Conservation (phyloP, 164 flowering plant genomes). For the Chimonanthus praecox region DNA sequence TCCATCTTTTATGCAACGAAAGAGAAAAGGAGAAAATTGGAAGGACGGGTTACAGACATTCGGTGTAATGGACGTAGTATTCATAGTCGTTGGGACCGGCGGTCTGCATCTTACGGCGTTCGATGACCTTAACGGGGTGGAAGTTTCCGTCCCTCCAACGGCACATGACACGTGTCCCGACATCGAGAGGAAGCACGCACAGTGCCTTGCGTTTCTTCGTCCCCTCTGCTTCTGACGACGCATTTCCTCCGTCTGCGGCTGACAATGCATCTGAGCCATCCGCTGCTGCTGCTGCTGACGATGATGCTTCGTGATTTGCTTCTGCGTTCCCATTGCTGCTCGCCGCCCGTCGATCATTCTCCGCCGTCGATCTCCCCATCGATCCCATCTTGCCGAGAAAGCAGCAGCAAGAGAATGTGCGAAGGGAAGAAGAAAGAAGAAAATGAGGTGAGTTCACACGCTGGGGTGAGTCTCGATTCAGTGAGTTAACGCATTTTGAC, state of each 20-base stretch:
- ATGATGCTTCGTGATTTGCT: constrained; percentile 7
- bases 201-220: constrained; percentile 39
- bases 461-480: too few species aligned
- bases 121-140: constrained; percentile 94
- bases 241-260: constrained; percentile 7
- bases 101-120: constrained; percentile 50
- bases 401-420: too few species aligned
- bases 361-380: constrained; percentile 33
- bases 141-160: constrained; percentile 89
- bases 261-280: constrained; percentile 9
- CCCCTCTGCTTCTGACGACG: constrained; percentile 17
- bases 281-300: constrained; percentile 2
- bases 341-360: constrained; percentile 25
- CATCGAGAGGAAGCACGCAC: constrained; percentile 61
- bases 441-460: too few species aligned
- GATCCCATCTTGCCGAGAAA: constrained; percentile 32
- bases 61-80: constrained; percentile 95
- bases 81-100: constrained; percentile 62
- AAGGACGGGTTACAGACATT: constrained; percentile 39
- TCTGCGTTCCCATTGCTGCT: constrained; percentile 20
- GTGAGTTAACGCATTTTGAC: too few species aligned
- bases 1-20: not conserved
- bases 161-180: constrained; percentile 92
- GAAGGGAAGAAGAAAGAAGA: too few species aligned
- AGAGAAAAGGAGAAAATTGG: not conserved